A percentile compares a stretch with the other conserved stretches of the same genome.
Evolutionary conservation across 2,329 filamentous ascomycete species (phyloP).

Genomic region (Teratosphaeriaceae sp.): DNA sequence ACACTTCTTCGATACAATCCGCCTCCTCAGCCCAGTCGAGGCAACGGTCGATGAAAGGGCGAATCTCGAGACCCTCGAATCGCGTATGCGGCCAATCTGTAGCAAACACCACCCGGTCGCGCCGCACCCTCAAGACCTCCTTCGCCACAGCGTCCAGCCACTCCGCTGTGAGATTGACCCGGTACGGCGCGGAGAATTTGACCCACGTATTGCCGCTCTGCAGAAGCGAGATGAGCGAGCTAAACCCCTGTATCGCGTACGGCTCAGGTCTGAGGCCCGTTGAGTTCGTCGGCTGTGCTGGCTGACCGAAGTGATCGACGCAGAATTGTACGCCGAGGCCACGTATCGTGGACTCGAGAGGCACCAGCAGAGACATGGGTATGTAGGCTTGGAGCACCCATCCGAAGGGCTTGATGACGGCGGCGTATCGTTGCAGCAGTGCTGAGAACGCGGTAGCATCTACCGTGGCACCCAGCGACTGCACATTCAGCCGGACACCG

Average conservation of each 20-base stretch:
- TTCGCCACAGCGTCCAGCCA: conserved; percentile 43
- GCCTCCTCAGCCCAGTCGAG: conserved; percentile 44
- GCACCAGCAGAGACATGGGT: conserved; percentile 44
- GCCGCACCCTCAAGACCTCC: conserved; percentile 43
- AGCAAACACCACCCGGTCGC: conserved; percentile 48
- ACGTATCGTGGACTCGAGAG: conserved; percentile 45
- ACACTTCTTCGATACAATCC: not conserved
- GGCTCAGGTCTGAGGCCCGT: conserved; percentile 29
- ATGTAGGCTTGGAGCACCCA: conserved; percentile 56
- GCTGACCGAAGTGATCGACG: conserved; percentile 52
- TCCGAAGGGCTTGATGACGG: conserved; percentile 24
- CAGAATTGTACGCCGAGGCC: conserved; percentile 45
- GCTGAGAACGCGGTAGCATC: conserved; percentile 34
- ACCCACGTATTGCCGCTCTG: conserved; percentile 46
- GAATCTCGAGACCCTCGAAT: conserved; percentile 51
- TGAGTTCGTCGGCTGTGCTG: conserved; percentile 18
- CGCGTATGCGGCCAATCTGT: conserved; percentile 60
- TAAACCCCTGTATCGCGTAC: conserved; percentile 44
- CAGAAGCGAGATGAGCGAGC: conserved; percentile 42
- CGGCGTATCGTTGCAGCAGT: conserved; percentile 28
- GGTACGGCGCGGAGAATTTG: conserved; percentile 55
- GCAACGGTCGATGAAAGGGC: conserved; percentile 47
- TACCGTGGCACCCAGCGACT: conserved; percentile 41
- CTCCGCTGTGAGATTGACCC: conserved; percentile 40
- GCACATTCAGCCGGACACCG: conserved; percentile 53